These are phyloP conservation scores for Yarrowia galli DNA, from an alignment of 1,139 yeast species.

Conservation along the genomic window DNA sequence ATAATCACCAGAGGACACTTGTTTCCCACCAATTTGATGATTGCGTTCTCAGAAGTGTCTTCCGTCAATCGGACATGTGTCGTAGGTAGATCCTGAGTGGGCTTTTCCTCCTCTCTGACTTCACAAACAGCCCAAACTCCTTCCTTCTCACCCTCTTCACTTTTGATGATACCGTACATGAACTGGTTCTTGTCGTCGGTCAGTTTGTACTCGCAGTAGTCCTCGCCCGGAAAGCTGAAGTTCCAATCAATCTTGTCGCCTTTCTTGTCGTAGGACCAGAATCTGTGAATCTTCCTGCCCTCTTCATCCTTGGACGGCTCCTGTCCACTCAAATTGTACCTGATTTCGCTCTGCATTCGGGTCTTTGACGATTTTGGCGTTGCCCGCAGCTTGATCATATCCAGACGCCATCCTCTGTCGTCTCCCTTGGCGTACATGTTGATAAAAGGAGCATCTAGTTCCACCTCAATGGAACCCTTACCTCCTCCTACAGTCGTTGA, in stretches of 20 bases:
- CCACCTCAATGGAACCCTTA: slow-evolving; percentile 9
- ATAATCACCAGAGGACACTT: slow-evolving; percentile 12
- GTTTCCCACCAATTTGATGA: slow-evolving; percentile 9
- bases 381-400: slow-evolving; percentile 3
- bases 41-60: slow-evolving; percentile 1
- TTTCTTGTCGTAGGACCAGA: slow-evolving; percentile 11
- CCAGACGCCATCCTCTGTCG: neutral
- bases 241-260: slow-evolving; percentile 12
- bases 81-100: slow-evolving; percentile 7
- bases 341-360: slow-evolving; percentile 24
- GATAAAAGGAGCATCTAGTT: slow-evolving; percentile 16
- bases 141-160: slow-evolving; percentile 1
- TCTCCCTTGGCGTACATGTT: slow-evolving; percentile 24
- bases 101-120: neutral
- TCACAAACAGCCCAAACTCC: slow-evolving; percentile 4
- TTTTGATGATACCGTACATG: slow-evolving; percentile 8
- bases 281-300: slow-evolving; percentile 1
- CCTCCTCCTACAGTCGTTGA: slow-evolving; percentile 16
- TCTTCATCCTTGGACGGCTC: neutral
- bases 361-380: neutral
- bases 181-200: slow-evolving; percentile 16
- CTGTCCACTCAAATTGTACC: slow-evolving; percentile 11
- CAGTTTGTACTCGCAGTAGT: slow-evolving; percentile 26
- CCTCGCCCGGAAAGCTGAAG: slow-evolving; percentile 1
- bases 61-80: neutral